Conservation (phyloP, 2,329 filamentous ascomycete genomes). For the Penicillium sp. region DNA sequence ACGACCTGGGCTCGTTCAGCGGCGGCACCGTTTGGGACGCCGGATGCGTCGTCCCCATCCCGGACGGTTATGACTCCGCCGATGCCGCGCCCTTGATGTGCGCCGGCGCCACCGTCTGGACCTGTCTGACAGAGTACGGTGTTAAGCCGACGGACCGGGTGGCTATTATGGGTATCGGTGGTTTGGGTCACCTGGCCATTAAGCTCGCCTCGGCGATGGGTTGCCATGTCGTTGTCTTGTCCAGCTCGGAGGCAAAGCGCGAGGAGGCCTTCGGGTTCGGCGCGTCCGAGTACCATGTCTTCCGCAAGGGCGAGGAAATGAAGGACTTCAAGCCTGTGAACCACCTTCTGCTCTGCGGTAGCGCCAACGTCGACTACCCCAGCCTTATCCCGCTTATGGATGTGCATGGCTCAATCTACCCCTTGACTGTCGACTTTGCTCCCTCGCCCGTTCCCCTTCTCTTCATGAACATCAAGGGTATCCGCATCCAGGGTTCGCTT, state of each 20-base stretch:
- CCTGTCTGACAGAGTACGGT: constrained; percentile 58
- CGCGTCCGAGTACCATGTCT: constrained; percentile 26
- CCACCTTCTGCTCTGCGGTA: constrained; percentile 26
- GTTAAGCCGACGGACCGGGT: constrained; percentile 67
- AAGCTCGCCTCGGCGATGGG: constrained; percentile 67
- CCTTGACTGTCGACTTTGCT: constrained; percentile 24
- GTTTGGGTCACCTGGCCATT: constrained; percentile 68
- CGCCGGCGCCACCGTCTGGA: constrained; percentile 43
- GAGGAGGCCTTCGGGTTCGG: constrained; percentile 26
- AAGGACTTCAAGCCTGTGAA: constrained; percentile 24
- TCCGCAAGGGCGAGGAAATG: constrained; percentile 20
- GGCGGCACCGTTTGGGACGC: constrained; percentile 35
- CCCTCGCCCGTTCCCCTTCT: constrained; percentile 21
- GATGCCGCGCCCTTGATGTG: constrained; percentile 38
- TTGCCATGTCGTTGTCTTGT: constrained; percentile 50
- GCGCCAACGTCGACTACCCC: constrained; percentile 22
- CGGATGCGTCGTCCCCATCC: constrained; percentile 38
- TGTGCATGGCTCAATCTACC: constrained; percentile 24
- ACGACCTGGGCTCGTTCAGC: constrained; percentile 35
- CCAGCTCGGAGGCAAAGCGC: constrained; percentile 27
- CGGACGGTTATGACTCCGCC: constrained; percentile 28
- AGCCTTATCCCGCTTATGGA: constrained; percentile 27
- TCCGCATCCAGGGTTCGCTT: constrained; percentile 62
- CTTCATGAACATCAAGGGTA: constrained; percentile 50
- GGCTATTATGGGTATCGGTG: constrained; percentile 67